A percentile compares a stretch with the other conserved stretches of the same genome.
Evolutionary conservation across 177 flowering plant genomes (phyloP).

Genomic region (Telopea speciosissima): DNA sequence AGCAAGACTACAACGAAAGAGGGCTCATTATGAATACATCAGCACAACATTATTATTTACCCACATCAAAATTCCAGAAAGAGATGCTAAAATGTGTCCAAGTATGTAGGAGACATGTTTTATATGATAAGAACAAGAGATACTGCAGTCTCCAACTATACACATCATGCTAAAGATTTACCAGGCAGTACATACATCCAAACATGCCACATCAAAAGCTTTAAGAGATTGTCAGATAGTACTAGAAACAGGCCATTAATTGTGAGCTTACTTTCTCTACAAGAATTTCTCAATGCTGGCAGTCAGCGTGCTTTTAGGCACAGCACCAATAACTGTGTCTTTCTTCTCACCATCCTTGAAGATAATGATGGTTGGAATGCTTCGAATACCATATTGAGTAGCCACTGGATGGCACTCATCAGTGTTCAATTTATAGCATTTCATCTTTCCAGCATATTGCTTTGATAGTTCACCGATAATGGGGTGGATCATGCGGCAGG

Average conservation of each 20-base stretch:
- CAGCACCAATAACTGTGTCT: conserved; percentile 72
- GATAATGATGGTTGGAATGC: conserved; percentile 77
- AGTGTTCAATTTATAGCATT: conserved; percentile 65
- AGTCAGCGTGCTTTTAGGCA: conserved; percentile 59
- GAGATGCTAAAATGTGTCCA: background rate
- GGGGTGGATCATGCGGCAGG: conserved; percentile 79
- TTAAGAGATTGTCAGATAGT: background rate
- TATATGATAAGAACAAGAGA: background rate
- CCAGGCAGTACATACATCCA: background rate
- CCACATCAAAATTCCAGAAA: background rate
- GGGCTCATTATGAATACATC: background rate
- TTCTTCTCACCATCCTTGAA: conserved; percentile 81
- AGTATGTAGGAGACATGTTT: background rate
- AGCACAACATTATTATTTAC: background rate
- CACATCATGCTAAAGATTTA: background rate
- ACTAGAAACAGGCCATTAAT: background rate
- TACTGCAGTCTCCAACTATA: background rate
- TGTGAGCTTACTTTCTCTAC: conserved; percentile 18
- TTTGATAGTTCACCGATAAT: conserved; percentile 51
- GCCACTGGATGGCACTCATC: conserved; percentile 62
- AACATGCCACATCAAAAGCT: conserved; percentile 1
- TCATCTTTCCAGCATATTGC: conserved; percentile 62
- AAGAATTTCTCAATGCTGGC: conserved; percentile 65
- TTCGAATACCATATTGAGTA: conserved; percentile 62
- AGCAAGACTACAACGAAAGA: background rate